Percentiles rank a stretch among this genome's conserved stretches.
phyloP scores from a whole-genome alignment of 2,329 filamentous ascomycete genomes.

The Penicillium corylophilum region DNA sequence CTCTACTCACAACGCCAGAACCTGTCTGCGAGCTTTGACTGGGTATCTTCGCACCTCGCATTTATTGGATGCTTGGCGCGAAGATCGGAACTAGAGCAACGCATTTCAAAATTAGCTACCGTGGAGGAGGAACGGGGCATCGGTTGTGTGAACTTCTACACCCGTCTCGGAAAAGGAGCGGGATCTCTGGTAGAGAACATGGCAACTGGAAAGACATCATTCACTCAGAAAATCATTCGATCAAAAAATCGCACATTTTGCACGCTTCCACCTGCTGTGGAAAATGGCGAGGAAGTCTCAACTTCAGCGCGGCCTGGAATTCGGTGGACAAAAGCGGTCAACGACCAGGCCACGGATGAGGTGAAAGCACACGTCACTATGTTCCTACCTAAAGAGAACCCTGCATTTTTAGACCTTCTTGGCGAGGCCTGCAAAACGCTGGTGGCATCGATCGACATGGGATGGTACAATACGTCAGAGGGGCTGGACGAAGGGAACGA shows the following conservation, averaged over 20 bases:
- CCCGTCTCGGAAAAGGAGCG: conserved; percentile 71
- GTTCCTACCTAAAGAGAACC: conserved; percentile 47
- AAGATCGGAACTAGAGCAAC: conserved; percentile 74
- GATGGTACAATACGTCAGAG: conserved; percentile 38
- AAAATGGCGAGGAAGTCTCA: conserved; percentile 26
- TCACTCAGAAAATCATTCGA: conserved; percentile 40
- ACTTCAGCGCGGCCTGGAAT: conserved; percentile 39
- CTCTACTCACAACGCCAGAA: conserved; percentile 84
- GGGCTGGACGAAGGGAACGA: conserved; percentile 19
- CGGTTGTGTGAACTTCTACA: conserved; percentile 85
- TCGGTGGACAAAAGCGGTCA: conserved; percentile 69
- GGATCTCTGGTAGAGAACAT: conserved; percentile 28
- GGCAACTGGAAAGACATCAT: conserved; percentile 25
- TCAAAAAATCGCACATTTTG: conserved; percentile 79
- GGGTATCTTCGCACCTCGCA: conserved; percentile 87
- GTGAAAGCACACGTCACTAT: conserved; percentile 69
- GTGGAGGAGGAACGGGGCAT: conserved; percentile 66
- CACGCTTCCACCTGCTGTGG: conserved; percentile 65
- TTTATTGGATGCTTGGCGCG: conserved; percentile 88
- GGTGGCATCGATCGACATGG: conserved; percentile 40
- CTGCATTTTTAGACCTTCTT: conserved; percentile 43
- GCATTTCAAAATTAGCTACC: conserved; percentile 67
- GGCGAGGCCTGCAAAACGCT: conserved; percentile 40
- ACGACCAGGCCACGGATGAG: conserved; percentile 78
- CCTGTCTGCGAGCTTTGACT: conserved; percentile 71